phyloP scores from a whole-genome alignment of 2,329 filamentous ascomycete species.

The Parascedosporium putredinis region DNA sequence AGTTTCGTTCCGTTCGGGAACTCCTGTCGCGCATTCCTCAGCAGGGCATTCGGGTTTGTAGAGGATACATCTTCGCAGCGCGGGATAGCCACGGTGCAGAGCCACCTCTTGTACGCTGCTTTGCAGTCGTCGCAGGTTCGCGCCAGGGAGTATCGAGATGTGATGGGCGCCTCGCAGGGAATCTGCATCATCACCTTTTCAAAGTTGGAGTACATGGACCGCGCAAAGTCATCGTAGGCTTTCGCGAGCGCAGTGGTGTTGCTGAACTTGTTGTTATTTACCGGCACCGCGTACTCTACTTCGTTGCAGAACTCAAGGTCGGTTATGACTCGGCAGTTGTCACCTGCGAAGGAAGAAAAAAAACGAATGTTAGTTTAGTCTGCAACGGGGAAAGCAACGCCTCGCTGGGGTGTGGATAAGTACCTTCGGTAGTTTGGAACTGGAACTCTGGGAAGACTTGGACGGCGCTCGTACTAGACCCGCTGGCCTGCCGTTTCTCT shows the following conservation, averaged over 20 bases:
- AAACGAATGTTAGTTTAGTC: not conserved
- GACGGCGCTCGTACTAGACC: constrained; percentile 51
- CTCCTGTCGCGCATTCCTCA: constrained; percentile 58
- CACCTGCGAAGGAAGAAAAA: constrained; percentile 46
- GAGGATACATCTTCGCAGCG: constrained; percentile 77
- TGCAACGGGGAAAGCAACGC: not conserved
- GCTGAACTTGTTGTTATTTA: constrained; percentile 55
- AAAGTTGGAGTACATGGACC: constrained; percentile 64
- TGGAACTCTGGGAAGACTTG: constrained; percentile 59
- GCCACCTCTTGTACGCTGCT: constrained; percentile 81
- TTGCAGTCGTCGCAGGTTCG: constrained; percentile 67
- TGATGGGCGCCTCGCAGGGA: constrained; percentile 66
- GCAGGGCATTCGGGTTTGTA: constrained; percentile 29
- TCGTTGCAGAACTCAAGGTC: constrained; percentile 83
- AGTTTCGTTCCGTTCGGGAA: constrained; percentile 60
- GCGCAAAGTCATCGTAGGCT: constrained; percentile 71
- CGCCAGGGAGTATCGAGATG: constrained; percentile 72
- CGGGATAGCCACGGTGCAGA: constrained; percentile 87
- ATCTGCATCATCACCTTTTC: constrained; percentile 72
- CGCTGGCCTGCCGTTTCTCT: constrained; percentile 20
- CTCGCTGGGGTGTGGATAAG: constrained; percentile 16
- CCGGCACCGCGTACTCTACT: constrained; percentile 83
- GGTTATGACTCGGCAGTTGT: constrained; percentile 77
- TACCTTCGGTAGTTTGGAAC: constrained; percentile 74
- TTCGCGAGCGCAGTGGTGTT: constrained; percentile 51